A percentile compares a stretch with the other conserved stretches of the same genome.
phyloP scores from a whole-genome alignment of 352 stramenopile genomes.

The Phytophthora agathidicida region DNA sequence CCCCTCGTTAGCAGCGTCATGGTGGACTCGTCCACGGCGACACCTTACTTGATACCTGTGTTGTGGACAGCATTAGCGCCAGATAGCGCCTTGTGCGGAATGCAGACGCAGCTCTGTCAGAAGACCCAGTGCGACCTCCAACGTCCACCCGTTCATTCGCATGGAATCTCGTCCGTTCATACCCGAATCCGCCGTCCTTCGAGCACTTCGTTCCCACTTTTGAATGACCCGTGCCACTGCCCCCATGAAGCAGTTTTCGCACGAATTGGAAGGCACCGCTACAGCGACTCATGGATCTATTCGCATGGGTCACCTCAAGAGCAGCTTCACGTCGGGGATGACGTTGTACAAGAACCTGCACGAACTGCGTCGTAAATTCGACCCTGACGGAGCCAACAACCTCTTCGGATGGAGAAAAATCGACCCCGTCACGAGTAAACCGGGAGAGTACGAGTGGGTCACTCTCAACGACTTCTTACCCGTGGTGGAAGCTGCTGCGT shows the following conservation, averaged over 20 bases:
- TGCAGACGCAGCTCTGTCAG: too few species aligned
- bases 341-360: conserved; percentile 66
- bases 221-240: background rate
- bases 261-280: conserved; percentile 27
- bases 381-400: conserved; percentile 51
- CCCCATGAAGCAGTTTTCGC: conserved; percentile 34
- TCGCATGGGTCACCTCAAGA: conserved; percentile 24
- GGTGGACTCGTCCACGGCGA: too few species aligned
- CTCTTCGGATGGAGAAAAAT: conserved; percentile 63
- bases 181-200: conserved; percentile 1
- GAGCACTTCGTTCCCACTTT: background rate
- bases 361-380: conserved; percentile 38
- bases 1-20: too few species aligned
- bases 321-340: conserved; percentile 38
- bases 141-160: background rate
- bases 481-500: conserved; percentile 47
- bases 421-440: conserved; percentile 41
- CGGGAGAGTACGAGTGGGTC: conserved; percentile 59
- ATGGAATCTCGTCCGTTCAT: conserved; percentile 3
- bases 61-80: too few species aligned
- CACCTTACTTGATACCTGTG: too few species aligned
- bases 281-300: conserved; percentile 34
- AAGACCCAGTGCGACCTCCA: too few species aligned
- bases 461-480: conserved; percentile 65
- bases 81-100: background rate